Base-by-base conservation (phyloP, 164 flowering plant species). In the Vitis rupestris region DNA sequence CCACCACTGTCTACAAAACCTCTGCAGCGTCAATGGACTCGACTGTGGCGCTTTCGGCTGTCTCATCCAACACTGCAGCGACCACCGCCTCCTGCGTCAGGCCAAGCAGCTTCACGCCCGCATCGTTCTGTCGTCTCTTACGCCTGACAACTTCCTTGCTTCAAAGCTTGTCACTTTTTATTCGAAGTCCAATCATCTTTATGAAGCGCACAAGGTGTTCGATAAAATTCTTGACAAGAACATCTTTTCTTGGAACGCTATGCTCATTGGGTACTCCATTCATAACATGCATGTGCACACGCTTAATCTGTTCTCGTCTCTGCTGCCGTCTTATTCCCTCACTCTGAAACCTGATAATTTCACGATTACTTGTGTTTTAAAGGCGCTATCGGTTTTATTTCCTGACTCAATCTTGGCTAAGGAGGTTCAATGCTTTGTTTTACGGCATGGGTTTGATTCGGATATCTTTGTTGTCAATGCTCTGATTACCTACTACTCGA, bases 61-160 rank as follows among this genome's bases (percentile, higher is more conserved):
- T 65, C 75, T 85, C 74, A 65, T 91, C 50, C 89, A 86, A 64
- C 82, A 75, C 70, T 86, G 83, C 83, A 66, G 83, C 54, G 72
- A 83, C 68, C 78, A 65, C 69, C 77, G 66, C 47, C 85, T 88
- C 66, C 44, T 77, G 65, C 79, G 50, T 49, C 89, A 73, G 12
- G 91, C 78, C 50, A 79, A 78, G 63, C 91, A 86, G 75, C 82
- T 91, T 63, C 94, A 89, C 72, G 86, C 87, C 15, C 90, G 85
- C 47, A 64, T 88, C 61, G 14, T 88, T 64, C 79, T 81, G 50
- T 75, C 50, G 50, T 75, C 85, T 3, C 75, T 87, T 63, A 60
- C 59, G 4, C 86, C 83, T n/a, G 85, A 74, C 72, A 88, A 88
- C 77, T 90, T 78, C 71, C 84, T 91, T 49, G 93, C 83, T 15